Evolutionary conservation across 805 yeast genomes (phyloP).

Genomic region (Cyberlindnera saturnus): DNA sequence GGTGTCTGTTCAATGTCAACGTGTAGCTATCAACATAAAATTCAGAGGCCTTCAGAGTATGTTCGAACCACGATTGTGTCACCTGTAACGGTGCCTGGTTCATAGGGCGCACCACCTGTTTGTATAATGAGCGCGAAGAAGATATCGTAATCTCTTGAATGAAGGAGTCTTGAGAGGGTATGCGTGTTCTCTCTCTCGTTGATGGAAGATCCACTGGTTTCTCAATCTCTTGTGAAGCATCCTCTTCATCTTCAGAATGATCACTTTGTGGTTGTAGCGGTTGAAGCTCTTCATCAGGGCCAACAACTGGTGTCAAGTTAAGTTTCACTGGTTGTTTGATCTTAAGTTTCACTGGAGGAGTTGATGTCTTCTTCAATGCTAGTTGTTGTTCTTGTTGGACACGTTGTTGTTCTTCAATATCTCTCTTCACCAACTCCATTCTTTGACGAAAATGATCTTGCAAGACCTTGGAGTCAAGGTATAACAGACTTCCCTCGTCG

Average conservation of each 20-base stretch:
- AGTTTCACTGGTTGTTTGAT: conserved; percentile 10
- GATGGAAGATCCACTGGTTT: conserved; percentile 6
- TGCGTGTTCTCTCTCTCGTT: conserved; percentile 4
- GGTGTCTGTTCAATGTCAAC: conserved; percentile 40
- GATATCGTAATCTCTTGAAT: conserved; percentile 25
- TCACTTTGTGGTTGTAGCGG: too few species aligned
- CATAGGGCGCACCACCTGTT: conserved; percentile 21
- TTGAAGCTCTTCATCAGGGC: conserved; percentile 4
- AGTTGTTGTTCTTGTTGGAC: conserved; percentile 8
- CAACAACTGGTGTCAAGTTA: neutral
- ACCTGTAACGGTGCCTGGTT: conserved; percentile 14
- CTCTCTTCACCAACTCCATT: conserved; percentile 25
- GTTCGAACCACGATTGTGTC: conserved; percentile 31
- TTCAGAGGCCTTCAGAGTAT: conserved; percentile 30
- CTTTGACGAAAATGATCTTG: conserved; percentile 42
- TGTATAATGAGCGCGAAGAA: conserved; percentile 25
- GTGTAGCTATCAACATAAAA: conserved; percentile 34
- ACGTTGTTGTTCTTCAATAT: conserved; percentile 10
- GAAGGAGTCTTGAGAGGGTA: conserved; percentile 17
- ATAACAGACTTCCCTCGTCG: conserved; percentile 64
- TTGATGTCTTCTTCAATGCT: neutral
- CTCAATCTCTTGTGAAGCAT: too few species aligned
- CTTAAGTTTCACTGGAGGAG: conserved; percentile 9
- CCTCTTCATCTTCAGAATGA: too few species aligned
- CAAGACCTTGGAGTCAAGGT: conserved; percentile 63